Evolutionary conservation across 345 rosid genomes (phyloP), one percentile per base, ranked within the genome.

Genomic region (Viola odorata): DNA sequence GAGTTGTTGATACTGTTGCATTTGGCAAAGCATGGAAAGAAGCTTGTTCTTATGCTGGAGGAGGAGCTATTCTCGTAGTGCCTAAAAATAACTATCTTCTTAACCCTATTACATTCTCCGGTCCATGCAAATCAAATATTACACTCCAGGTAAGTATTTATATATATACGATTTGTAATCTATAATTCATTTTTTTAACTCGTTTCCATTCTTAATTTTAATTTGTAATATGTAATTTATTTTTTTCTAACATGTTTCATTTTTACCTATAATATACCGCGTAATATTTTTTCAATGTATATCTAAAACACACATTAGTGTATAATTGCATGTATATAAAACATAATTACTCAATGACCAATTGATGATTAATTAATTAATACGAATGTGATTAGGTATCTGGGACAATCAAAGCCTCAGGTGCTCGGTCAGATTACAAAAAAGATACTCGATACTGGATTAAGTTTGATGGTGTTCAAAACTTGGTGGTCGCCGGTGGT

Each of bases 21-120:
- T 85, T 91, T 62, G n/a, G 66, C 66, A 69, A 76, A 72, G 96
- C 91, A 0, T 91, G 98, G 98, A 66, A 85, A 16, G 78, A 64
- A 72, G 95, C 91, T 9, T 91, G 96, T 64, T 76, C 91, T 6
- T 63, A 5, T 38, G 82, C 73, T 50, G 71, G 55, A 50, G 69
- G 17, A 37, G 71, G 55, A 50, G 83, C 68, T 41, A 75, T 72
- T 15, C 64, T 42, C 3, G 7, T 91, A 44, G 72, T 74, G 67
- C 76, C 98, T 7, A 4, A 67, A 49, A 82, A 76, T 7, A 70
- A 42, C n/a, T 89, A 91, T 57, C 71, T 50, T 13, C 73, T 89
- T 1, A 80, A 71, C 61, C 81, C 84, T 8, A 38, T 80, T 50
- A 64, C 50, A 51, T 86, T 91, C 64, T 12, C 75, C 7, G 98